phyloP scores from a whole-genome alignment of 1,284 basidiomycete species.

The Calocybe gambosa region DNA sequence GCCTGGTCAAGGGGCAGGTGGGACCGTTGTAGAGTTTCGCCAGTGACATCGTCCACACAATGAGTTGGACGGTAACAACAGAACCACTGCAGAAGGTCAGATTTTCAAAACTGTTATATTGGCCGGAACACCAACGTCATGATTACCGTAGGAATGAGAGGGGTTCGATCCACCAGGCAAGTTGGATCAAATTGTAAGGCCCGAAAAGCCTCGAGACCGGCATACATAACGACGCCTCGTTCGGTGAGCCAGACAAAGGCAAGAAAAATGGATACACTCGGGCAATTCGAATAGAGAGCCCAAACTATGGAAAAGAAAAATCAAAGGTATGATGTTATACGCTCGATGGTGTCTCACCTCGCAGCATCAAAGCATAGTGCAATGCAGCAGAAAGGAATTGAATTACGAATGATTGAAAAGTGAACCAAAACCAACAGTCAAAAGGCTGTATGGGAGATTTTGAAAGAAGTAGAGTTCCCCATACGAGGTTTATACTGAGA shows the following conservation, averaged over 20 bases:
- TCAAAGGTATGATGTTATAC: not conserved
- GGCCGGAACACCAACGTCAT: constrained; percentile 9
- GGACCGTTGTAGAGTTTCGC: not conserved
- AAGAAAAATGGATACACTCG: constrained; percentile 2
- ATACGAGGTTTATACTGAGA: constrained; percentile 11
- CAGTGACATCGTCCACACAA: constrained; percentile 12
- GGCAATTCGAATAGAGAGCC: constrained; percentile 8
- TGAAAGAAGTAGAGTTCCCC: constrained; percentile 8
- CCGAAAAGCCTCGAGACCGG: not conserved
- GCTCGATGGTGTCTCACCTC: constrained; percentile 5
- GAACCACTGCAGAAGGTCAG: constrained; percentile 1
- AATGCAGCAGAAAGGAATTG: constrained; percentile 11
- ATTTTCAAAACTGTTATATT: not conserved
- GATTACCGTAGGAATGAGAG: constrained; percentile 1
- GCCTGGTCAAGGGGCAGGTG: constrained; percentile 3
- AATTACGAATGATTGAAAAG: constrained; percentile 10
- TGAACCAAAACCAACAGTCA: constrained; percentile 12
- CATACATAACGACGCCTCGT: constrained; percentile 1
- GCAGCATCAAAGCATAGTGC: constrained; percentile 11
- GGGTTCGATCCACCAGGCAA: constrained; percentile 10
- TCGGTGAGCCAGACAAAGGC: constrained; percentile 4
- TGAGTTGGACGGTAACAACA: constrained; percentile 8
- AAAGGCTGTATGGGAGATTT: not conserved
- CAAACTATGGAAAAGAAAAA: constrained; percentile 3
- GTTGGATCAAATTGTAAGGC: constrained; percentile 9